These are phyloP conservation scores for Acer saccharum DNA, from an alignment of 345 rosid species.

Conservation along the genomic window DNA sequence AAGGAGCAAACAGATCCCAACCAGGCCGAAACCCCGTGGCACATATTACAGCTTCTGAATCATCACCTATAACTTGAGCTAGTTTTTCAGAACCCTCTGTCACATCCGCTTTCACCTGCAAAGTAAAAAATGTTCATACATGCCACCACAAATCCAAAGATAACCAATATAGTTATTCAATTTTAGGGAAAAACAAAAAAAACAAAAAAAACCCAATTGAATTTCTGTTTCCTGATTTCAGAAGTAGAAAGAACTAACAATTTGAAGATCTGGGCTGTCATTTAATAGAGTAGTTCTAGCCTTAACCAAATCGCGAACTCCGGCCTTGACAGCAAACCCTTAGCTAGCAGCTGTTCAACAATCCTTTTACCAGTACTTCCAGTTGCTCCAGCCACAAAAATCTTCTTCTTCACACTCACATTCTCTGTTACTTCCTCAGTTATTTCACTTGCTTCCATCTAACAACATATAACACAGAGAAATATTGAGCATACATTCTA, in stretches of 20 bases:
- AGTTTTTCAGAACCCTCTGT: slow-evolving; percentile 79
- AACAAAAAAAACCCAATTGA: slow-evolving; percentile 3
- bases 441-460: slow-evolving; percentile 66
- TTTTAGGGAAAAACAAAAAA: not conserved
- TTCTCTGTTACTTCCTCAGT: slow-evolving; percentile 37
- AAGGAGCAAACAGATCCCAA: slow-evolving; percentile 79
- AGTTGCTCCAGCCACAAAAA: slow-evolving; percentile 92
- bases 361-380: slow-evolving; percentile 85
- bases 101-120: slow-evolving; percentile 87
- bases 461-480: not conserved
- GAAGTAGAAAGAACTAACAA: slow-evolving; percentile 47
- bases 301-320: slow-evolving; percentile 77
- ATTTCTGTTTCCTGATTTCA: not conserved
- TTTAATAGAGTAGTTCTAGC: slow-evolving; percentile 56
- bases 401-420: slow-evolving; percentile 42
- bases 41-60: slow-evolving; percentile 82
- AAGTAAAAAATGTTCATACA: not conserved
- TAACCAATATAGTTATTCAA: not conserved
- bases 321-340: slow-evolving; percentile 89
- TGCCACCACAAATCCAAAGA: not conserved
- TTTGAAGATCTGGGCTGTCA: slow-evolving; percentile 65
- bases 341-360: slow-evolving; percentile 75
- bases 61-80: slow-evolving; percentile 79
- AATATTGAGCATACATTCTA: not conserved
- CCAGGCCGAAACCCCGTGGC: slow-evolving; percentile 87